Evolutionary conservation across 2,329 filamentous ascomycete species (phyloP), one percentile per base, ranked within the genome.

Genomic region (Harringtonia aguacate): DNA sequence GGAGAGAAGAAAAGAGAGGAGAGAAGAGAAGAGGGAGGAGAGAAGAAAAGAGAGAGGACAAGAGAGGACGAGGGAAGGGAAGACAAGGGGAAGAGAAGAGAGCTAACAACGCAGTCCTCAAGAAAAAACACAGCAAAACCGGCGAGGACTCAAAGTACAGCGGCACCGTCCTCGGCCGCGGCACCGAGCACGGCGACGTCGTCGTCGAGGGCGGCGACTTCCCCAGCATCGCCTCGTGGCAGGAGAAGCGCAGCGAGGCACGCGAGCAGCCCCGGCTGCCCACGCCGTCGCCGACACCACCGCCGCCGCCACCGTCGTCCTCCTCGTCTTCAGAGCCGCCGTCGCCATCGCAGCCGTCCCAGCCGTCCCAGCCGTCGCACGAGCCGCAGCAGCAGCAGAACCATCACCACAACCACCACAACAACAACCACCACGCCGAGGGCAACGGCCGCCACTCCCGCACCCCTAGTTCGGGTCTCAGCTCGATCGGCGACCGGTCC

Each of bases 111-210:
- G 15, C 51, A 85, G 84, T 80, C 5, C 67, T 97, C 35, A 95
- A 94, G 63, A 92, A 89, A 65, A 95, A 94, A 58, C 86, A 94
- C 61, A 88, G 82, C 65, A 94, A 92, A 55, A 85, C 84, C 1
- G 86, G 84, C 49, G 87, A 94, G 56, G 88, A 94, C 56, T 81
- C 82, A 10, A 82, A 90, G 55, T 94, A 87, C 60, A 78, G 83
- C 52, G 87, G 86, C 27, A 95, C 90, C 0, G 75, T 92, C 0
- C 69, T 97, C 12, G 90, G 90, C 4, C 81, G 81, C 51, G 69
- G 73, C 36, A 49, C 46, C 39, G 86, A 94, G 52, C 75, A 81
- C 45, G 78, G 77, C 55, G 75, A 82, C 8, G 67, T 95, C 24
- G 69, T 81, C 41, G 81, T 94, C 41, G 88, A 94, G 59, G 89